Base-by-base conservation (phyloP, 768 basidiomycete genomes). In the Infundibulicybe gibba region DNA sequence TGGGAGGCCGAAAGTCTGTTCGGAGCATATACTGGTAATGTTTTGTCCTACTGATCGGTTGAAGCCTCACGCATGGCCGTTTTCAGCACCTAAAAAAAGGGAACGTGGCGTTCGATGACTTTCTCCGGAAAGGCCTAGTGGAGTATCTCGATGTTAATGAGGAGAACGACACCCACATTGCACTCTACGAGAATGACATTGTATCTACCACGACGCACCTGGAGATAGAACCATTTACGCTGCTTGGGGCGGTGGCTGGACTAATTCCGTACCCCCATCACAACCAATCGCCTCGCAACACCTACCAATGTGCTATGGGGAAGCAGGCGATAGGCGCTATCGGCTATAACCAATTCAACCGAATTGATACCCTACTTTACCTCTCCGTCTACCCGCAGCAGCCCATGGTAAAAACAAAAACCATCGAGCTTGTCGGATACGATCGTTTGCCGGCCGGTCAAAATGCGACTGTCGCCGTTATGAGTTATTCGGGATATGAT, bases 241-340 rank as follows among this genome's bases (percentile, higher is more conserved):
- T 99, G 50, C 81, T 99, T 11, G 97, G 97, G 12, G 97, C 94
- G 32, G 97, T 99, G 41, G 97, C 97, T 3, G 97, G 97, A 40
- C 80, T 99, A 20, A 99, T 99, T 60, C 97, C 97, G 11, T 99
- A 99, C 62, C 97, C 97, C 2, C 97, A 99, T 62, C 97, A 99
- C 65, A 99, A 99, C 60, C 97, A 99, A 61, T 98, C 97, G 4
- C 97, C 97, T 2, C 87, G 97, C 45, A 99, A 99, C 60, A 99
- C 97, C 9, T 99, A 99, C 63, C 95, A 99, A 71, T 99, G 95
- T 60, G 95, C 95, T 46, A 99, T 99, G 95, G 95, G 97, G 45
- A 99, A 99, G 72, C 97, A 99, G 73, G 95, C 97, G 2, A 99
- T 99, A 53, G 97, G 97, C 16, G 94, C 94, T 11, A 99, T 99